Evolutionary conservation across 805 yeast species (phyloP).

Genomic region (Spathaspora passalidarum): DNA sequence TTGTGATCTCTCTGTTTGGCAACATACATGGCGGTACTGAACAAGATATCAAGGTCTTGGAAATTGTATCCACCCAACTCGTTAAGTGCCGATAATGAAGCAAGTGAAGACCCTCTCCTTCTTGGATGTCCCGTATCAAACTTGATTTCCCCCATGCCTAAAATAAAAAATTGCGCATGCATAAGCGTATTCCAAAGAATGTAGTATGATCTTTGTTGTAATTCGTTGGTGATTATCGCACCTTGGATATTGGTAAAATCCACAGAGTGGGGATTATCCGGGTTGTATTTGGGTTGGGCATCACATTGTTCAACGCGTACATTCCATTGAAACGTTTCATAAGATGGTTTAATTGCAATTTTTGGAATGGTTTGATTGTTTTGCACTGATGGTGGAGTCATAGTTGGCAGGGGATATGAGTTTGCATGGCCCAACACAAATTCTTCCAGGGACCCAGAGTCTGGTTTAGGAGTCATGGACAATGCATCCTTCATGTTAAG

Average conservation of each 20-base stretch:
- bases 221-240: conserved; percentile 37
- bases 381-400: neutral
- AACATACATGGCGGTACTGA: conserved; percentile 26
- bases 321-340: conserved; percentile 6
- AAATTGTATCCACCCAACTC: conserved; percentile 41
- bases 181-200: conserved; percentile 29
- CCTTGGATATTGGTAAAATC: conserved; percentile 26
- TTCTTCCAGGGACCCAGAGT: neutral
- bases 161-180: conserved; percentile 15
- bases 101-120: conserved; percentile 26
- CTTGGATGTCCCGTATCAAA: conserved; percentile 7
- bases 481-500: conserved; percentile 12
- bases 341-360: conserved; percentile 30
- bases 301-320: conserved; percentile 5
- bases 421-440: no score
- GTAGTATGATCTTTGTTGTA: conserved; percentile 33
- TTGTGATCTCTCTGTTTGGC: conserved; percentile 16
- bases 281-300: conserved; percentile 7
- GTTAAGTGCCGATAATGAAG: conserved; percentile 33
- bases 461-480: conserved; percentile 16
- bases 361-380: conserved; percentile 24
- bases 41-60: conserved; percentile 36
- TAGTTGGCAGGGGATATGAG: neutral
- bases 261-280: conserved; percentile 5
- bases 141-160: conserved; percentile 37